Evolutionary conservation across 257 asterid genomes (phyloP), one percentile per base, ranked within the genome.

Genomic region (Eustoma russellianum): DNA sequence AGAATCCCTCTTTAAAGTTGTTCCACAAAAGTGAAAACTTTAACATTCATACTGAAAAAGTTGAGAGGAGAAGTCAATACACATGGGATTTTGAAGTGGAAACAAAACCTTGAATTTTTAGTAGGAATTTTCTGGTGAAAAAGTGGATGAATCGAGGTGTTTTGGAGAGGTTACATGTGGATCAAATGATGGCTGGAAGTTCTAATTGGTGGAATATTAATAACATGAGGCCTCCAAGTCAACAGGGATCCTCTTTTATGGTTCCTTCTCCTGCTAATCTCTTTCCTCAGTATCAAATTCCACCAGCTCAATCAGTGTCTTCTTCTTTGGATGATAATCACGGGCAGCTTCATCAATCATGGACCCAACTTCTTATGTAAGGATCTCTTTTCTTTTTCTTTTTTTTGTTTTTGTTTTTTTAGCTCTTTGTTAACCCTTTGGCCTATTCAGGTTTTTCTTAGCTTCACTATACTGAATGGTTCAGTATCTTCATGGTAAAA

Each of bases 341-440:
- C 59, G 80, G 78, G 30, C 71, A 79, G 12, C 74, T 80, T 60
- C 90, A 79, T 0, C 82, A 73, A 28, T 79, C 95, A 15, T 86
- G 87, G 87, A 79, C 81, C 71, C 93, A 85, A 69, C 78, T 79
- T 2, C 77, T 83, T 66, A 17, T 76, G 93, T 86, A 86, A 52
- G 0, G 28, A 34, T 57, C 60, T 24, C 62, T 34, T 41, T 38
- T 51, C 35, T 24, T 11, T 5, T 52, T 44, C 30, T 48, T 41
- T 48, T 51, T 52, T 59, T 66, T 50, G 43, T 7, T 63, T 38
- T 17, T 6, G 28, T 1, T 19, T 19, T 19, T 19, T 19, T 1
- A 19, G 28, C 28, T 19, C 28, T 19, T 19, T 19, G 28, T 19
- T 3, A 19, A 19, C 28, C 28, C 28, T 3, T 19, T 19, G n/a